These are phyloP conservation scores for Tetracentron sinense DNA, from an alignment of 164 flowering plant genomes.

Conservation along the genomic window DNA sequence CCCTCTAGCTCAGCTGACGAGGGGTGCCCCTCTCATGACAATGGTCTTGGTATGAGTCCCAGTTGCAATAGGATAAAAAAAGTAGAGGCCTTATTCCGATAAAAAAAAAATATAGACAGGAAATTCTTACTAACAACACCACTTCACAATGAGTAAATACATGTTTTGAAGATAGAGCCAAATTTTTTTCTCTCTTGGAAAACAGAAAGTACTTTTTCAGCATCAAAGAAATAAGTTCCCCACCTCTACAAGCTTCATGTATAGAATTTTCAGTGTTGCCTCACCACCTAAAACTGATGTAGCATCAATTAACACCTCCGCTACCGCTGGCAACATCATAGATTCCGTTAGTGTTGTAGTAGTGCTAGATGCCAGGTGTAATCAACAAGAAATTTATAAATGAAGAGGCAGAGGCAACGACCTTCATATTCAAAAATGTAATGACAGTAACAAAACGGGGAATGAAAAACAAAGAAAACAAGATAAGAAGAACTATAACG, in stretches of 20 bases:
- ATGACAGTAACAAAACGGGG: no score
- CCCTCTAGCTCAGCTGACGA: no score
- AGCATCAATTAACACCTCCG: slow-evolving; percentile 87
- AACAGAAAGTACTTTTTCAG: no score
- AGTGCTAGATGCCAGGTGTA: background rate
- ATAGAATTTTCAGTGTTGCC: slow-evolving; percentile 71
- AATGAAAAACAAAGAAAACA: background rate
- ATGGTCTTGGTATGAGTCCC: no score
- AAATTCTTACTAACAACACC: no score
- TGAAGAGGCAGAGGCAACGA: background rate
- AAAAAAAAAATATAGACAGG: no score
- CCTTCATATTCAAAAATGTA: background rate
- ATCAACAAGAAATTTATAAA: slow-evolving; percentile 5
- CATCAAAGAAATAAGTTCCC: slow-evolving; percentile 11
- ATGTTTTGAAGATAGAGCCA: no score
- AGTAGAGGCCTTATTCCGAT: no score
- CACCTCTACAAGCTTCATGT: slow-evolving; percentile 85
- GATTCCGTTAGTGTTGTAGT: slow-evolving; percentile 8
- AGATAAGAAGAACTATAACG: background rate
- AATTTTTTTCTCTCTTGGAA: no score
- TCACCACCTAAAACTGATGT: slow-evolving; percentile 95
- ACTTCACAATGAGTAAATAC: no score
- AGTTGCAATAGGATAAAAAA: no score
- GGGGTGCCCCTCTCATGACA: no score
- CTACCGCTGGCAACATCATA: slow-evolving; percentile 67